Evolutionary conservation across 2,329 filamentous ascomycete species (phyloP).

Genomic region (Talaromyces sp.): DNA sequence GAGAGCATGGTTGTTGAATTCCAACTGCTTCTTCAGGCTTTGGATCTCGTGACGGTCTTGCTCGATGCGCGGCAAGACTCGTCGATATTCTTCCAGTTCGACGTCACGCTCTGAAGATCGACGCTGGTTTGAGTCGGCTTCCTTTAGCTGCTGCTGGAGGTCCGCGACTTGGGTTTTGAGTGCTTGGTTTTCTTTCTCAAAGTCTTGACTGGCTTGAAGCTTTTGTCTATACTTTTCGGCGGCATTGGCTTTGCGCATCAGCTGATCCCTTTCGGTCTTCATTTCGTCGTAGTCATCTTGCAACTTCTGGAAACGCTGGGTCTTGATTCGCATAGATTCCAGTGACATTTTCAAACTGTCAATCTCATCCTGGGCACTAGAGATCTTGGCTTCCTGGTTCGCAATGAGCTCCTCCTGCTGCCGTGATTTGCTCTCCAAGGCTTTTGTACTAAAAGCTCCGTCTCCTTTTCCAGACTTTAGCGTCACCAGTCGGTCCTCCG

Average conservation of each 20-base stretch:
- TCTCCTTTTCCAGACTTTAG: constrained; percentile 44
- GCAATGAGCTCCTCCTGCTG: constrained; percentile 68
- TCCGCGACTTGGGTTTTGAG: constrained; percentile 43
- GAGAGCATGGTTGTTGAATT: constrained; percentile 44
- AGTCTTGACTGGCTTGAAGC: constrained; percentile 43
- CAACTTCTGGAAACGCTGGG: constrained; percentile 40
- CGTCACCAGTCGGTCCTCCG: constrained; percentile 48
- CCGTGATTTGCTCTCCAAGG: constrained; percentile 45
- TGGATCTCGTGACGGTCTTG: constrained; percentile 45
- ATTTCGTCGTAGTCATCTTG: constrained; percentile 47
- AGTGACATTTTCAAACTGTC: constrained; percentile 40
- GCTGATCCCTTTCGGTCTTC: constrained; percentile 42
- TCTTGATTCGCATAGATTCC: constrained; percentile 40
- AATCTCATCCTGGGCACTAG: constrained; percentile 44
- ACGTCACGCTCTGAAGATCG: constrained; percentile 36
- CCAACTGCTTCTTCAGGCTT: constrained; percentile 43
- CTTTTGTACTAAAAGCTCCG: constrained; percentile 42
- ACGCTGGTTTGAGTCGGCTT: constrained; percentile 37
- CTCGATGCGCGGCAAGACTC: constrained; percentile 42
- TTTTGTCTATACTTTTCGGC: constrained; percentile 47
- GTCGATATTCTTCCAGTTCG: constrained; percentile 40
- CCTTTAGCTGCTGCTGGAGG: constrained; percentile 42
- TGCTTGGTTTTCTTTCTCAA: constrained; percentile 44
- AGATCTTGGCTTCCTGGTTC: constrained; percentile 61
- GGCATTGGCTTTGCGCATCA: constrained; percentile 43